Evolutionary conservation across 2,329 filamentous ascomycete species (phyloP).

Genomic region (Fusarium luffae): DNA sequence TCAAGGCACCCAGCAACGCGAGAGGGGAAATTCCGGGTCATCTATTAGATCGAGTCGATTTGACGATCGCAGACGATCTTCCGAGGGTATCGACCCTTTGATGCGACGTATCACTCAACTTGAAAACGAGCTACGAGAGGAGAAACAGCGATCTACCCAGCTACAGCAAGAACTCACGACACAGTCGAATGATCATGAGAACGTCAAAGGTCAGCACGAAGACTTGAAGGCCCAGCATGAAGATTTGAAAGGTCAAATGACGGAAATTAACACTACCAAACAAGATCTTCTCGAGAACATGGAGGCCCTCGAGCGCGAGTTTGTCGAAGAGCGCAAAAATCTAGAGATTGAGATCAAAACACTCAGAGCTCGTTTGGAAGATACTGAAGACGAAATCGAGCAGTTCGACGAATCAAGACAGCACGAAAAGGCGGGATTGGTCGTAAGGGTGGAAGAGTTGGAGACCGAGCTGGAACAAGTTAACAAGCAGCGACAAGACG

Average conservation of each 20-base stretch:
- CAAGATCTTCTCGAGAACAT: conserved; percentile 94
- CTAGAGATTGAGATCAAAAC: conserved; percentile 83
- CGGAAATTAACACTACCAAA: conserved; percentile 92
- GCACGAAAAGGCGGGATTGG: conserved; percentile 77
- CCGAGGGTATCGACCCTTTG: conserved; percentile 60
- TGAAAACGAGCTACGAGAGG: conserved; percentile 80
- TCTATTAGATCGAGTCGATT: conserved; percentile 59
- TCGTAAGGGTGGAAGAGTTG: conserved; percentile 74
- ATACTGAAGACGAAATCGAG: conserved; percentile 92
- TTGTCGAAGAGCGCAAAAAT: conserved; percentile 83
- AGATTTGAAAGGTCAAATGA: conserved; percentile 74
- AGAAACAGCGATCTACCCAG: conserved; percentile 73
- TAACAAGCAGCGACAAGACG: conserved; percentile 67
- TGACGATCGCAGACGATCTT: conserved; percentile 60
- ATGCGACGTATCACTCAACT: conserved; percentile 68
- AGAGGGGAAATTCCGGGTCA: conserved; percentile 61
- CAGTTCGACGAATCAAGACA: conserved; percentile 84
- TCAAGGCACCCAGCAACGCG: conserved; percentile 58
- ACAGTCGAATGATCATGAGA: conserved; percentile 66
- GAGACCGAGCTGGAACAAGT: conserved; percentile 77
- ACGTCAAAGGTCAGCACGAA: conserved; percentile 67
- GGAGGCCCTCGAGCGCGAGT: conserved; percentile 90
- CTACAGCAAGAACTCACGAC: conserved; percentile 77
- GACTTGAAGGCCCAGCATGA: conserved; percentile 64
- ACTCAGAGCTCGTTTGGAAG: conserved; percentile 82